A percentile compares a stretch with the other conserved stretches of the same genome.
phyloP scores from a whole-genome alignment of 305 asterid species.

The Plantago lanceolata region DNA sequence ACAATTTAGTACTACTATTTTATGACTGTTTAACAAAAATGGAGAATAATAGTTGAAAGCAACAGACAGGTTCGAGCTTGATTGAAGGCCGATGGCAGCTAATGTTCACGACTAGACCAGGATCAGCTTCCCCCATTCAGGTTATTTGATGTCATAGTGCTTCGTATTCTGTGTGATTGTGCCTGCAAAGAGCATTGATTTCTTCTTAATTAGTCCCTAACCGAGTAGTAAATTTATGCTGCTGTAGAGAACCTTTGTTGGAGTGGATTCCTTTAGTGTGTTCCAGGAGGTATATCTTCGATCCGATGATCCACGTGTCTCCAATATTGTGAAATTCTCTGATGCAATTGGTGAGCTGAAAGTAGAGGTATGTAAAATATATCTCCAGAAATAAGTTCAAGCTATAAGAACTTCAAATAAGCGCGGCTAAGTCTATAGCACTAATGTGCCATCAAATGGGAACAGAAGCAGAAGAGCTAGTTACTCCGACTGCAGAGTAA shows the following conservation, averaged over 20 bases:
- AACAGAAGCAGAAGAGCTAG: background rate
- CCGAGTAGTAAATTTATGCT: background rate
- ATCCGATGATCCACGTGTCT: constrained; percentile 71
- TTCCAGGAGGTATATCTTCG: constrained; percentile 83
- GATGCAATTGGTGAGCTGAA: constrained; percentile 73
- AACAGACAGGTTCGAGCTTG: constrained; percentile 75
- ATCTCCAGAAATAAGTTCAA: too few species aligned
- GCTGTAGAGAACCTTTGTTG: constrained; percentile 87
- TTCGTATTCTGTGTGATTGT: background rate
- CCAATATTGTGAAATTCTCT: constrained; percentile 78
- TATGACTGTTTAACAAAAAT: background rate
- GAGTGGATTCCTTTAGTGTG: constrained; percentile 78
- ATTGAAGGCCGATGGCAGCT: constrained; percentile 96
- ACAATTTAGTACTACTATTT: background rate
- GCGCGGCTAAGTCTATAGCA: too few species aligned
- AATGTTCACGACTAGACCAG: constrained; percentile 94
- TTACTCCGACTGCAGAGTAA: background rate
- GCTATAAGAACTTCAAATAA: too few species aligned
- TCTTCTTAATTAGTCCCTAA: too few species aligned
- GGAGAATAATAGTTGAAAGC: constrained; percentile 13
- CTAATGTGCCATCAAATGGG: too few species aligned
- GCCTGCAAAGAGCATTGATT: too few species aligned
- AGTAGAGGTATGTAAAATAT: constrained; percentile 58
- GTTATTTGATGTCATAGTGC: constrained; percentile 23
- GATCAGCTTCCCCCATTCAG: constrained; percentile 92